Percentiles rank a stretch among this genome's conserved stretches.
phyloP scores from a whole-genome alignment of 2,329 filamentous ascomycete genomes.

The Calonectria hongkongensis region DNA sequence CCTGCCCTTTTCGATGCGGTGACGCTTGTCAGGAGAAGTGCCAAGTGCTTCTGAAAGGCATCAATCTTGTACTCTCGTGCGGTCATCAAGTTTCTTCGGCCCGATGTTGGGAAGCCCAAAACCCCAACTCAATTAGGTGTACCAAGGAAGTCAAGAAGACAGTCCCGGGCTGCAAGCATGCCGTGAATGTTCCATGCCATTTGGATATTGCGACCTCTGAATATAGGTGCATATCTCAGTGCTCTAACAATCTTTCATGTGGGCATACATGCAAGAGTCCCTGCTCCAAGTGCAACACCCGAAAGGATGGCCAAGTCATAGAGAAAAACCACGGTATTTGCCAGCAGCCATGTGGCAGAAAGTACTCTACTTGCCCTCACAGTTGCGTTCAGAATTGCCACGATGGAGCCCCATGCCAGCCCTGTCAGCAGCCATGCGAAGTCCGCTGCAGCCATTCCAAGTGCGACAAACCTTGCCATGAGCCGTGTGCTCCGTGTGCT shows the following conservation, averaged over 20 bases:
- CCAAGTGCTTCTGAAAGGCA: not conserved
- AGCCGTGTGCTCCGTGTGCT: slow-evolving; percentile 9
- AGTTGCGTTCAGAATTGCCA: slow-evolving; percentile 1
- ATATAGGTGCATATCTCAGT: not conserved
- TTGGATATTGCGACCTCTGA: not conserved
- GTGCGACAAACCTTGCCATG: slow-evolving; percentile 2
- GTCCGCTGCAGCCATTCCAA: slow-evolving; percentile 8
- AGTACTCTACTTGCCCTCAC: slow-evolving; percentile 9
- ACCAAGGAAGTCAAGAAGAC: not conserved
- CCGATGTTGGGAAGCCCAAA: slow-evolving; percentile 3
- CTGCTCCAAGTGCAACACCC: not conserved
- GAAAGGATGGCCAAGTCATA: not conserved
- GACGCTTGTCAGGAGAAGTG: not conserved
- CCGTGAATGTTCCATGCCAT: not conserved
- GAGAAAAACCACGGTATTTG: not conserved
- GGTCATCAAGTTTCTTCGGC: not conserved
- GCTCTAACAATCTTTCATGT: not conserved
- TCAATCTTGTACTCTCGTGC: not conserved
- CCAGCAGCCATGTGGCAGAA: not conserved
- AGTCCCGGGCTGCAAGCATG: not conserved
- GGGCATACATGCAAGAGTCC: slow-evolving; percentile 8
- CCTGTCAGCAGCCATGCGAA: not conserved
- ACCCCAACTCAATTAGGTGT: not conserved
- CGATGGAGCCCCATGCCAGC: not conserved
- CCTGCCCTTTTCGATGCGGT: slow-evolving; percentile 10